These are phyloP conservation scores for Lonicera japonica DNA, from an alignment of 129 eudicot species.

Conservation along the genomic window DNA sequence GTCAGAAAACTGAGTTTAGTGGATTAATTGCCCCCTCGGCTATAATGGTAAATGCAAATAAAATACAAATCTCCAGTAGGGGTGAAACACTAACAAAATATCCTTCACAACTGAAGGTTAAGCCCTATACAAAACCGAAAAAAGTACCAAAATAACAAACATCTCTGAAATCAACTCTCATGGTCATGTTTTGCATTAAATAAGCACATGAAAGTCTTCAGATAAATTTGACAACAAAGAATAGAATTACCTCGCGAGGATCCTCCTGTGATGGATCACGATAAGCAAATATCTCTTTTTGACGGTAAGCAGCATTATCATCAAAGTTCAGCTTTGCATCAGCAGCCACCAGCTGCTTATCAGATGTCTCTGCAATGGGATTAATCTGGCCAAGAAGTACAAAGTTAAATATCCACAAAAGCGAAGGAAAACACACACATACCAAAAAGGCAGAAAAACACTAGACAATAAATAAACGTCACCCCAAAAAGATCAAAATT, in stretches of 20 bases:
- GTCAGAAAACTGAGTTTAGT: too few species aligned
- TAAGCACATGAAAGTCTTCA: neutral
- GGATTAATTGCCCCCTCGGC: too few species aligned
- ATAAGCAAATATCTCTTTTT: conserved; percentile 73
- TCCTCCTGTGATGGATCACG: conserved; percentile 98
- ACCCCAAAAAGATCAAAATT: neutral
- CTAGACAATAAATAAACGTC: neutral
- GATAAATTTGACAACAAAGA: conserved; percentile 7
- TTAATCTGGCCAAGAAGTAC: conserved; percentile 48
- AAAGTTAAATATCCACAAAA: conserved; percentile 7
- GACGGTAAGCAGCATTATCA: conserved; percentile 95
- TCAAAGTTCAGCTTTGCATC: conserved; percentile 94
- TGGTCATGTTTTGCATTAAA: neutral
- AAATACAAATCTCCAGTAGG: too few species aligned
- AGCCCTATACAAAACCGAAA: too few species aligned
- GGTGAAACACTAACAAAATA: too few species aligned
- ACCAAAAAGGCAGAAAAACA: neutral
- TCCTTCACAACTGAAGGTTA: too few species aligned
- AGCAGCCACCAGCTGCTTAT: conserved; percentile 86
- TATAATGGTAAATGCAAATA: too few species aligned
- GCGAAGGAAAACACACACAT: neutral
- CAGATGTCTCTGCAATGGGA: conserved; percentile 95
- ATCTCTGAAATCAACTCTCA: neutral
- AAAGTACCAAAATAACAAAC: too few species aligned
- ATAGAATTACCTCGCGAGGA: conserved; percentile 81